Base-by-base conservation (phyloP, 73 alveolate species). In the Uronychia binucleata region DNA sequence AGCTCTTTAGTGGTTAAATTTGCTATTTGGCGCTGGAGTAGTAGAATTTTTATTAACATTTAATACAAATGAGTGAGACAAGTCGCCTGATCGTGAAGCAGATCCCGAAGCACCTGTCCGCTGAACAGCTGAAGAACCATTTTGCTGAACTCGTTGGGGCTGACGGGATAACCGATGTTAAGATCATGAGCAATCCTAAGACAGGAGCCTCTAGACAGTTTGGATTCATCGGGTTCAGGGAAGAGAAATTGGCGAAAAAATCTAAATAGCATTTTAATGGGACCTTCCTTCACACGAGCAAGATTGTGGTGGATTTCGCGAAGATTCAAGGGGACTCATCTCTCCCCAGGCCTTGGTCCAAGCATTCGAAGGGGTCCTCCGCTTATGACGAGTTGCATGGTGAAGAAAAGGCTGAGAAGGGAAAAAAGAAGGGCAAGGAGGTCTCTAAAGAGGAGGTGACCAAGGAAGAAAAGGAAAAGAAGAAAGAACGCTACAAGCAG, bases 161-260 rank as follows among this genome's bases (percentile, higher is more conserved):
- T 30, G 96, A 96, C 0, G 88, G 79, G 33, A 91, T 97, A 80
- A 97, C 99, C 5, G 99, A 97, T 86, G 95, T 93, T 79, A 93
- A 93, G 81, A 92, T 97, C 32, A 95, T 90, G 97, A 80, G 91
- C 32, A 46, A 46, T 19, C 67, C 67, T 46, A 91, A 95, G 80
- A 89, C 86, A 58, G 95, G 96, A 19, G 90, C 90, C 31, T 92
- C 98, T 33, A 87, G 99, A 77, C 75, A 93, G 67, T 97, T 97
- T 88, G 98, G 97, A 67, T 97, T 95, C 85, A 67, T 97, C 8
- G 99, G 99, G 33, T 97, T 90, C 86, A 94, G 92, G 90, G 78
- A 57, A 26, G 97, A 94, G 31, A 83, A 92, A 35, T 91, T 94
- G 27, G 99, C 99, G 26, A 80, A 85, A 75, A 86, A 87, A 13